These are phyloP conservation scores for Cinchona pubescens DNA, from an alignment of 257 asterid species.

Conservation along the genomic window DNA sequence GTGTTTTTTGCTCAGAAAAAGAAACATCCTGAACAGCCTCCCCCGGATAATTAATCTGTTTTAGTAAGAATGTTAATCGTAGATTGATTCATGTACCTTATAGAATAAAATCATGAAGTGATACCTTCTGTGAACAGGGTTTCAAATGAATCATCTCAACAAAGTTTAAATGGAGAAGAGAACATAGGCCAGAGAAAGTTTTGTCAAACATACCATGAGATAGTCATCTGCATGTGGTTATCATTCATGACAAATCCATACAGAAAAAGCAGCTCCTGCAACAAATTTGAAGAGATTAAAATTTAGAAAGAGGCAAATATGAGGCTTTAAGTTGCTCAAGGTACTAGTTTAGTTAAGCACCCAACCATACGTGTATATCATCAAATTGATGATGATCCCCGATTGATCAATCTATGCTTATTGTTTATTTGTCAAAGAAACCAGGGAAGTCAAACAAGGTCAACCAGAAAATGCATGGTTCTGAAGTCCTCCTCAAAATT, in stretches of 20 bases:
- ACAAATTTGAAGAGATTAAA: conserved; percentile 22
- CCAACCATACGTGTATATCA: neutral
- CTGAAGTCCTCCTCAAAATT: neutral
- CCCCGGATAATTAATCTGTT: conserved; percentile 77
- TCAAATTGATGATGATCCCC: neutral
- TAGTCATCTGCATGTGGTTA: conserved; percentile 88
- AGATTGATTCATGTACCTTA: neutral
- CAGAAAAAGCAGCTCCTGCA: conserved; percentile 90
- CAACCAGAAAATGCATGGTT: neutral
- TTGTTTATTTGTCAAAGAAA: neutral
- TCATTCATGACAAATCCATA: conserved; percentile 80
- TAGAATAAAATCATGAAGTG: neutral
- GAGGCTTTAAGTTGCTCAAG: conserved; percentile 1
- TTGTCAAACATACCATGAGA: conserved; percentile 64
- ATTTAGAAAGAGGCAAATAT: neutral
- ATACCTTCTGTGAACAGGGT: conserved; percentile 4
- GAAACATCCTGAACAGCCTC: conserved; percentile 66
- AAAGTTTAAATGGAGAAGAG: neutral
- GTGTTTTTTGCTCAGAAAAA: conserved; percentile 69
- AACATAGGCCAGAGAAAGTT: neutral
- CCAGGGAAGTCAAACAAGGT: neutral
- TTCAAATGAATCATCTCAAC: neutral
- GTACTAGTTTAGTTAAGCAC: neutral
- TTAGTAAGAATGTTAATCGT: neutral
- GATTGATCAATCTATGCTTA: neutral